A percentile compares a stretch with the other conserved stretches of the same genome.
Evolutionary conservation across 495 filamentous ascomycete genomes (phyloP).

Genomic region (Penicillium pancosmium): DNA sequence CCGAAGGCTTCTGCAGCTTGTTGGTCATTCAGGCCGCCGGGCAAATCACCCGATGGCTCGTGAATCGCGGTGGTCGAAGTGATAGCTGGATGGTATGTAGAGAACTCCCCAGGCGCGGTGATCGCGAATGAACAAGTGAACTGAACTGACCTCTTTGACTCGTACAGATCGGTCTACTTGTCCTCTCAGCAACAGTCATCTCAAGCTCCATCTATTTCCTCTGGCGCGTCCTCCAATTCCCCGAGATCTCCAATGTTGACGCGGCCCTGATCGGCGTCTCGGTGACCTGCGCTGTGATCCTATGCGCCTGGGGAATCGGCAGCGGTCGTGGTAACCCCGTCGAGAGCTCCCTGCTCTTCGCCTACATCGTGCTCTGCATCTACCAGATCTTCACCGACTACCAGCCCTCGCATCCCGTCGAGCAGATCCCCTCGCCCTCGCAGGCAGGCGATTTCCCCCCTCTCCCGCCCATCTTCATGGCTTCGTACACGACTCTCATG

Average conservation of each 20-base stretch:
- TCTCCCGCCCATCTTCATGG: slow-evolving; percentile 95
- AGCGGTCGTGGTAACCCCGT: slow-evolving; percentile 94
- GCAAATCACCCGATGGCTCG: slow-evolving; percentile 93
- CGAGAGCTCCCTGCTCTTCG: slow-evolving; percentile 93
- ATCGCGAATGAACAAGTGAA: slow-evolving; percentile 16
- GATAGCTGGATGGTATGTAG: slow-evolving; percentile 93
- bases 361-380: slow-evolving; percentile 94
- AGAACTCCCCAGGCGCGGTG: no score
- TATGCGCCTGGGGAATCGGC: slow-evolving; percentile 92
- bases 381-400: slow-evolving; percentile 99
- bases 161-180: slow-evolving; percentile 78
- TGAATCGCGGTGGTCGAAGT: slow-evolving; percentile 81
- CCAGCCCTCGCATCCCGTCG: slow-evolving; percentile 68
- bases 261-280: slow-evolving; percentile 90
- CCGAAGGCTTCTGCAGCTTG: slow-evolving; percentile 94
- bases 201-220: slow-evolving; percentile 95
- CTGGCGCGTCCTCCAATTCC: slow-evolving; percentile 91
- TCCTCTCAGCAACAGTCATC: slow-evolving; percentile 85
- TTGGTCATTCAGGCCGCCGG: slow-evolving; percentile 94
- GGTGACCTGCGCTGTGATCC: slow-evolving; percentile 86
- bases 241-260: slow-evolving; percentile 90
- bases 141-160: slow-evolving; percentile 18
- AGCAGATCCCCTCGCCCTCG: slow-evolving; percentile 54
- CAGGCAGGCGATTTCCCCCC: slow-evolving; percentile 84
- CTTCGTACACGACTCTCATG: slow-evolving; percentile 90